A percentile compares a stretch with the other conserved stretches of the same genome.
Evolutionary conservation across 192 early-diverging fungal genomes (phyloP).

Genomic region (Mortierella hygrophila): DNA sequence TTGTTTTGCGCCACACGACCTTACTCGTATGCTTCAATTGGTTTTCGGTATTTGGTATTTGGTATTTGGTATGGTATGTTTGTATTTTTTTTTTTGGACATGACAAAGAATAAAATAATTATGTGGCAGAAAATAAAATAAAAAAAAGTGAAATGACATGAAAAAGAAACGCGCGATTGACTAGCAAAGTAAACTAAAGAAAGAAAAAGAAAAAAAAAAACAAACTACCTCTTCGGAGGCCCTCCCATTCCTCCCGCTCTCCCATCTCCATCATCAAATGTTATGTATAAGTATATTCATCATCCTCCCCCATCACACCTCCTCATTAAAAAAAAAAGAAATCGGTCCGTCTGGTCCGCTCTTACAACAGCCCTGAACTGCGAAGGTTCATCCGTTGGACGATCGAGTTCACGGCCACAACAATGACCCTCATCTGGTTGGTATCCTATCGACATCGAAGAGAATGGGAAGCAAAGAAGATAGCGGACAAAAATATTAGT

Average conservation of each 20-base stretch:
- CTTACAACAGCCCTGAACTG: constrained; percentile 58
- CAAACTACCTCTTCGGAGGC: no score
- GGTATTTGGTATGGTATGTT: not conserved
- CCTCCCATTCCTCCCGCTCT: not conserved
- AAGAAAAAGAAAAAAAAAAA: not conserved
- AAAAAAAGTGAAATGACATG: not conserved
- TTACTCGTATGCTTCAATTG: not conserved
- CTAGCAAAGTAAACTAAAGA: not conserved
- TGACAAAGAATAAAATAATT: not conserved
- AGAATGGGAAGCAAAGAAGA: not conserved
- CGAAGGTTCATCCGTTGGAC: constrained; percentile 61
- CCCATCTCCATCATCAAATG: not conserved
- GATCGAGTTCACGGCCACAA: constrained; percentile 62
- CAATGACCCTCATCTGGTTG: constrained; percentile 64
- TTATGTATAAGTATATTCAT: constrained; percentile 5
- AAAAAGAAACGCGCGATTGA: not conserved
- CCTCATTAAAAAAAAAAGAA: not conserved
- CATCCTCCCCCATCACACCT: not conserved
- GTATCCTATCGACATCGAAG: constrained; percentile 52
- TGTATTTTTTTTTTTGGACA: not conserved
- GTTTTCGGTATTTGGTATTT: not conserved
- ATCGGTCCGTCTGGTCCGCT: not conserved
- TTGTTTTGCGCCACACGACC: no score
- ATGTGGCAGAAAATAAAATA: not conserved
- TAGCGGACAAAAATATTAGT: constrained; percentile 19